Percentiles rank a stretch among this genome's conserved stretches.
Evolutionary conservation across 2,329 filamentous ascomycete species (phyloP).

Genomic region (Eutypella sp.): DNA sequence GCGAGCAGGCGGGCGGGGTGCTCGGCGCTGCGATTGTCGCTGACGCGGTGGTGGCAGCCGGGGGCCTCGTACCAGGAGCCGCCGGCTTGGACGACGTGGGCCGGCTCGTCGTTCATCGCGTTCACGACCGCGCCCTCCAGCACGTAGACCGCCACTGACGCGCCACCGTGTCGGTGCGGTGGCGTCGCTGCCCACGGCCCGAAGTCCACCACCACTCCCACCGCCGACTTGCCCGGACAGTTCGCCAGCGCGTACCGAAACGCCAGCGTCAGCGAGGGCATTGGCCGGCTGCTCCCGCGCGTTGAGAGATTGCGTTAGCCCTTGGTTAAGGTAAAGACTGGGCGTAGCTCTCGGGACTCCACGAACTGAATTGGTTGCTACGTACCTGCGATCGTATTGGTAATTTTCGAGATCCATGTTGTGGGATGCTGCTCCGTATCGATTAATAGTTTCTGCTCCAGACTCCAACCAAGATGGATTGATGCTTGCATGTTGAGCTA

Average conservation of each 20-base stretch:
- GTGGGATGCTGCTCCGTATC: too few relatives aligned
- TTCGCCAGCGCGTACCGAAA: slow-evolving; percentile 19
- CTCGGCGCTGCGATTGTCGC: slow-evolving; percentile 36
- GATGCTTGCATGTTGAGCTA: too few relatives aligned
- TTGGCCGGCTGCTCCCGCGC: slow-evolving; percentile 5
- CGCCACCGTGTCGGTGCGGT: slow-evolving; percentile 41
- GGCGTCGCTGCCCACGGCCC: slow-evolving; percentile 32
- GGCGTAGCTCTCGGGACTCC: not conserved
- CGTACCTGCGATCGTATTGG: not conserved
- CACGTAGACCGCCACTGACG: slow-evolving; percentile 35
- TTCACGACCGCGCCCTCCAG: slow-evolving; percentile 35
- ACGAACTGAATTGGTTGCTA: not conserved
- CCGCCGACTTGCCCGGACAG: slow-evolving; percentile 5
- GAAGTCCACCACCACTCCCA: slow-evolving; percentile 6
- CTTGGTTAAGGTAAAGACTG: not conserved
- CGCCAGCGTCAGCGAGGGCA: slow-evolving; percentile 3
- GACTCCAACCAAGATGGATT: too few relatives aligned
- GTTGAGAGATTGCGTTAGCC: not conserved
- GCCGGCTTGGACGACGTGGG: slow-evolving; percentile 30
- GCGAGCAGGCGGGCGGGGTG: slow-evolving; percentile 33
- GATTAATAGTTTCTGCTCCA: too few relatives aligned
- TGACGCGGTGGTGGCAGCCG: slow-evolving; percentile 43
- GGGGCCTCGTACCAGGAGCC: slow-evolving; percentile 40
- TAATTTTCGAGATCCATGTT: not conserved
- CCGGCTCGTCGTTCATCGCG: slow-evolving; percentile 44